These are phyloP conservation scores for Candida andamanensis DNA, from an alignment of 805 yeast genomes.

Conservation along the genomic window DNA sequence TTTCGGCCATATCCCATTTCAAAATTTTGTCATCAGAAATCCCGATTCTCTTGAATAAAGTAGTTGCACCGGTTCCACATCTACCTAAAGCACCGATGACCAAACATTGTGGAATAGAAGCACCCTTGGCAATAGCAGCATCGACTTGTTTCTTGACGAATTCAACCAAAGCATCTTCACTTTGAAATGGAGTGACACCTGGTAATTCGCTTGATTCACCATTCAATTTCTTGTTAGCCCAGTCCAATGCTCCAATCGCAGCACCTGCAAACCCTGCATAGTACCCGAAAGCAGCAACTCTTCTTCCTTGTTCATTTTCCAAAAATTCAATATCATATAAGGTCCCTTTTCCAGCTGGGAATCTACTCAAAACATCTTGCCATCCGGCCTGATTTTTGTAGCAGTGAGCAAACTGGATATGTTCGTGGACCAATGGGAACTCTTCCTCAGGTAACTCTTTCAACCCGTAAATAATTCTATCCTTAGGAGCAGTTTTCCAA, in stretches of 20 bases:
- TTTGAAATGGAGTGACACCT: conserved; percentile 76
- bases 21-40: conserved; percentile 76
- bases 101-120: conserved; percentile 69
- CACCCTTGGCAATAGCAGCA: conserved; percentile 52
- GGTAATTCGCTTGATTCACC: conserved; percentile 64
- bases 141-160: conserved; percentile 60
- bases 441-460: conserved; percentile 92
- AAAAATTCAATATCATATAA: conserved; percentile 92
- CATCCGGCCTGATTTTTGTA: conserved; percentile 97
- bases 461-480: conserved; percentile 86
- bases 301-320: conserved; percentile 91
- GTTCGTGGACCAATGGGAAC: conserved; percentile 93
- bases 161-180: conserved; percentile 62
- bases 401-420: conserved; percentile 98
- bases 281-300: conserved; percentile 99
- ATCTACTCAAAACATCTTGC: conserved; percentile 84
- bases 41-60: conserved; percentile 75
- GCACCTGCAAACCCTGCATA: conserved; percentile 99
- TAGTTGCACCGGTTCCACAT: conserved; percentile 97
- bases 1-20: conserved; percentile 97
- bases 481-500: conserved; percentile 88
- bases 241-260: conserved; percentile 88
- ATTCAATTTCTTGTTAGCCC: conserved; percentile 87
- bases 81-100: conserved; percentile 98
- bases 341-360: conserved; percentile 86